phyloP scores from a whole-genome alignment of 768 basidiomycete species.

The Mycena crocata region DNA sequence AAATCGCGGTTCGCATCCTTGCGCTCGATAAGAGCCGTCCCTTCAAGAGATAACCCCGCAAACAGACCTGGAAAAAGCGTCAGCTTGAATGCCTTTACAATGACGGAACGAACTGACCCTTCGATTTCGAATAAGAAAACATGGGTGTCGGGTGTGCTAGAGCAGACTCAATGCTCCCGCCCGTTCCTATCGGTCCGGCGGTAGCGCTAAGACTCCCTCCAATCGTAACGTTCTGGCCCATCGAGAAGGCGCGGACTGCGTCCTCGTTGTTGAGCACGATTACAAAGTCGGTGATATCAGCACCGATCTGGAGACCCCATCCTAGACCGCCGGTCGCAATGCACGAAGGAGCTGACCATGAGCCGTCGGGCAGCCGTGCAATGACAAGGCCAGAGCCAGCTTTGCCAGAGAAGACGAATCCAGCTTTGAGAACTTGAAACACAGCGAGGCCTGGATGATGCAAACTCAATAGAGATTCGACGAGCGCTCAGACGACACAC shows the following conservation, averaged over 20 bases:
- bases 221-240: constrained; percentile 96
- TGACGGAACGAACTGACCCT: constrained; percentile 64
- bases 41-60: constrained; percentile 94
- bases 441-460: neutral
- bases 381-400: constrained; percentile 49
- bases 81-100: neutral
- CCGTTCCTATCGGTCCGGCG: constrained; percentile 95
- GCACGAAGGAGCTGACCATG: constrained; percentile 97
- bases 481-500: constrained; percentile 51
- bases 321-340: constrained; percentile 96
- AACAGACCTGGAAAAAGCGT: constrained; percentile 78
- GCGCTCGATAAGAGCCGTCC: constrained; percentile 92
- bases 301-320: constrained; percentile 96
- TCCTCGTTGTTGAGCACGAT: constrained; percentile 97
- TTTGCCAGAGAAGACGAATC: constrained; percentile 28
- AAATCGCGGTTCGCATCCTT: constrained; percentile 97
- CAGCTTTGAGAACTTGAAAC: constrained; percentile 28
- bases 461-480: constrained; percentile 82
- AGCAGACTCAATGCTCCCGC: constrained; percentile 87
- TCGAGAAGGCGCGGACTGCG: constrained; percentile 93
- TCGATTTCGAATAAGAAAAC: constrained; percentile 97
- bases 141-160: constrained; percentile 95
- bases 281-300: constrained; percentile 95
- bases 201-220: constrained; percentile 89
- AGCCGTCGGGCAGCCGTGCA: constrained; percentile 64